Conservation (phyloP, 306 rosid species). For the Begonia peltatifolia region DNA sequence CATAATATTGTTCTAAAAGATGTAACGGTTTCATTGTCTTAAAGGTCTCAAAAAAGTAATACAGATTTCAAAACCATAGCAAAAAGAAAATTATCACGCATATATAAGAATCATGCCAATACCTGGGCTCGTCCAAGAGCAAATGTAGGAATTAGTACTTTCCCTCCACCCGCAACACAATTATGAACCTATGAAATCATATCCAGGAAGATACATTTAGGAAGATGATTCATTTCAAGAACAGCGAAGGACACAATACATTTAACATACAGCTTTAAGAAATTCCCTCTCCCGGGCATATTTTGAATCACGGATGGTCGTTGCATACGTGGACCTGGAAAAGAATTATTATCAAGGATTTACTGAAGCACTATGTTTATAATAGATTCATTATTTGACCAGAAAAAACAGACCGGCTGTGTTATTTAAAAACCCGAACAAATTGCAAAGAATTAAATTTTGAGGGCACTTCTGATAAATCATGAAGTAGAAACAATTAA, state of each 20-base stretch:
- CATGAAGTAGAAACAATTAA: no score
- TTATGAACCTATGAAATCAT: slow-evolving; percentile 45
- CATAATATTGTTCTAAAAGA: no score
- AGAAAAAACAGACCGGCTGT: no score
- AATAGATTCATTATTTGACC: no score
- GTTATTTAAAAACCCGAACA: no score
- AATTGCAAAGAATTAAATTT: no score
- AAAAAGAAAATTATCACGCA: no score
- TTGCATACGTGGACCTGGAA: slow-evolving; percentile 87
- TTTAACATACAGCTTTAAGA: slow-evolving; percentile 69
- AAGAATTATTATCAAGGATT: neutral
- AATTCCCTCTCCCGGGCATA: slow-evolving; percentile 83
- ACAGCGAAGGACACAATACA: neutral
- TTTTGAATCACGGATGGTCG: slow-evolving; percentile 79
- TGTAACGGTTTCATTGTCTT: no score
- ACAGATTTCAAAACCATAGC: no score
- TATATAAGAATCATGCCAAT: neutral
- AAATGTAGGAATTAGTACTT: slow-evolving; percentile 91
- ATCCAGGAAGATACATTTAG: neutral
- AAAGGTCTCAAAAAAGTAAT: no score
- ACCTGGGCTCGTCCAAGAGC: slow-evolving; percentile 99
- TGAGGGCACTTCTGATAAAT: no score
- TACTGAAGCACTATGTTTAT: no score
- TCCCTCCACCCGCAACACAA: slow-evolving; percentile 75
- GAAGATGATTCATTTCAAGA: neutral